Base-by-base conservation (phyloP, 345 rosid genomes). In the Eucalyptus pauciflora region DNA sequence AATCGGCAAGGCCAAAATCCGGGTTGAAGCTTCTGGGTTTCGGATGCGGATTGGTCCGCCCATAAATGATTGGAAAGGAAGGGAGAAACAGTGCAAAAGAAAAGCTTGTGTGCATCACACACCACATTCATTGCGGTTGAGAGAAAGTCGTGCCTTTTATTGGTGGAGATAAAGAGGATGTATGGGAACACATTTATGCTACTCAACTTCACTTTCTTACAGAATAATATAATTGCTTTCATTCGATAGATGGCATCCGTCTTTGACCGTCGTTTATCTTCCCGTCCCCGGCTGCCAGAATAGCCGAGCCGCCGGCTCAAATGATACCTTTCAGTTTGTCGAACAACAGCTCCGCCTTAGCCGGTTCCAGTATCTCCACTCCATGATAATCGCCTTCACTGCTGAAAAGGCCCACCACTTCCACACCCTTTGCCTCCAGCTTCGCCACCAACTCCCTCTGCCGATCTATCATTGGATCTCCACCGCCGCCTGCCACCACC, bases 381-480 rank as follows among this genome's bases (percentile, higher is more conserved):
- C 20, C 79, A 3, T 67, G 79, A 67, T 8, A 67, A 8, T 67
- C 79, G 11, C 79, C 41, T 67, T 67, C 79, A 4, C 22, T 11
- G 24, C 91, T 45, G 45, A 91, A 91, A 46, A 88, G 76, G 10
- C 91, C 92, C 43, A 91, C 90, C 24, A 92, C 94, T 24, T 81
- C 85, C 7, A 93, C 92, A 5, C 93, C 93, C 15, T 50, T 37
- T 56, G 6, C 31, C n/a, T 50, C 92, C 89, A 91, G 31, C 94
- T 88, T 33, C 3, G 56, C 50, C 46, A 86, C 88, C 8, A 94
- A 88, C 10, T 89, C 91, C 43, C 89, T 91, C 43, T 87, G 67
- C 60, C 92, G 88, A 51, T 93, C 94, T 13, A 90, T 45, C 89
- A 90, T 25, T 1, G 90, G 92, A 17, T 93, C 94, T 46, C 89